These are phyloP conservation scores for Mortierella claussenii DNA, from an alignment of 192 early-diverging fungal species.

Conservation along the genomic window DNA sequence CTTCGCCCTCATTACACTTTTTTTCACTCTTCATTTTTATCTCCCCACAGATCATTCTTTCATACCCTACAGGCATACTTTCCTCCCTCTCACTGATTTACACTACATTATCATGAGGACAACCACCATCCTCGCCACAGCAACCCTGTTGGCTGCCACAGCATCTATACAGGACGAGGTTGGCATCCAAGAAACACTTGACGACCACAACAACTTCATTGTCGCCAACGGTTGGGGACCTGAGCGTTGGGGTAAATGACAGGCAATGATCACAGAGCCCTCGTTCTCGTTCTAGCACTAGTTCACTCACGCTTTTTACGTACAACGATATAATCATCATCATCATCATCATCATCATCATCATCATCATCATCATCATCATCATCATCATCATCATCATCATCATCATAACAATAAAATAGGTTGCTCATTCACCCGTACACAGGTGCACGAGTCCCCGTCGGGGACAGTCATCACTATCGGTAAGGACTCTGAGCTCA, in stretches of 20 bases:
- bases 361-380: too few relatives aligned
- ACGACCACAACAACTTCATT: conserved; percentile 37
- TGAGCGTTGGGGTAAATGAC: conserved; percentile 35
- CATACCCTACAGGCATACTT: neutral
- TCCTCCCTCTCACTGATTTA: neutral
- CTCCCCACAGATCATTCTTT: neutral
- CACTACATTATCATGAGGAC: conserved; percentile 1
- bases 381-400: too few relatives aligned
- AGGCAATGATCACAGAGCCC: neutral
- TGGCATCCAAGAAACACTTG: conserved; percentile 17
- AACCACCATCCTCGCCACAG: neutral
- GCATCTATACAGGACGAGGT: neutral
- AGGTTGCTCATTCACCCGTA: conserved; percentile 40
- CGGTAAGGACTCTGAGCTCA: conserved; percentile 23
- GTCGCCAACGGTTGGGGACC: conserved; percentile 41
- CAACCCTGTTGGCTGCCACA: neutral
- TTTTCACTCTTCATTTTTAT: neutral
- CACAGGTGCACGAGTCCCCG: conserved; percentile 23
- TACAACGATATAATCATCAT: neutral
- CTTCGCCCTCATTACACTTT: neutral
- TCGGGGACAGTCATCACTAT: conserved; percentile 28
- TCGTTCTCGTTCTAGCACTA: neutral
- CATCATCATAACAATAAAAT: neutral
- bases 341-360: neutral
- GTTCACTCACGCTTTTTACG: neutral